Evolutionary conservation across 2,329 filamentous ascomycete species (phyloP).

Genomic region (Westerdykella aurantiaca): DNA sequence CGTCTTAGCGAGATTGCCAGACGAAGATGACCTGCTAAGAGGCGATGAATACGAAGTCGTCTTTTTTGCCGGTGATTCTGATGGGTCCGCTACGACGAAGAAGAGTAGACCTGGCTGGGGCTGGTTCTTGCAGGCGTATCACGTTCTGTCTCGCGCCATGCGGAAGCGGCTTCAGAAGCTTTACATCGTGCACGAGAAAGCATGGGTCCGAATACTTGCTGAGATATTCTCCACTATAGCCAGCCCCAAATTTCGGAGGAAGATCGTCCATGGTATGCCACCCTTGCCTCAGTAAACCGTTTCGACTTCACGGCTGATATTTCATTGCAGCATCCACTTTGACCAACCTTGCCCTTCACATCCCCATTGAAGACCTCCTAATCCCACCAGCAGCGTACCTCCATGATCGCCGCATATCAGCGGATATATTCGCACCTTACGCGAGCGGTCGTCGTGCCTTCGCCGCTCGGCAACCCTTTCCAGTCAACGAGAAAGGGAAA

Average conservation of each 20-base stretch:
- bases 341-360: slow-evolving; percentile 45
- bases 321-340: slow-evolving; percentile 42
- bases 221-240: slow-evolving; percentile 54
- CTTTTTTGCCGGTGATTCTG: slow-evolving; percentile 52
- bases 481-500: slow-evolving; percentile 40
- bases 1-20: slow-evolving; percentile 50
- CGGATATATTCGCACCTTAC: slow-evolving; percentile 45
- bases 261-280: slow-evolving; percentile 50
- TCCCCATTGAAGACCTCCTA: slow-evolving; percentile 49
- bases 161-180: slow-evolving; percentile 52
- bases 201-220: slow-evolving; percentile 52
- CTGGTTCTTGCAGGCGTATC: slow-evolving; percentile 55
- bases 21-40: slow-evolving; percentile 50
- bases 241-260: slow-evolving; percentile 52
- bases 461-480: slow-evolving; percentile 44
- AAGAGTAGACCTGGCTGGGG: slow-evolving; percentile 49
- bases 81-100: slow-evolving; percentile 42
- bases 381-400: slow-evolving; percentile 52
- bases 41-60: slow-evolving; percentile 53
- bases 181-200: slow-evolving; percentile 54
- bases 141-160: slow-evolving; percentile 50
- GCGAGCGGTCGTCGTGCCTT: slow-evolving; percentile 45
- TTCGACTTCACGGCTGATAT: background rate
- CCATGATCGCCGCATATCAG: slow-evolving; percentile 47
- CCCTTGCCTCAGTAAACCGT: background rate